Evolutionary conservation across 208 protist species (phyloP), one percentile per base, ranked within the genome.

Genomic region (Perkinsela sp.): DNA sequence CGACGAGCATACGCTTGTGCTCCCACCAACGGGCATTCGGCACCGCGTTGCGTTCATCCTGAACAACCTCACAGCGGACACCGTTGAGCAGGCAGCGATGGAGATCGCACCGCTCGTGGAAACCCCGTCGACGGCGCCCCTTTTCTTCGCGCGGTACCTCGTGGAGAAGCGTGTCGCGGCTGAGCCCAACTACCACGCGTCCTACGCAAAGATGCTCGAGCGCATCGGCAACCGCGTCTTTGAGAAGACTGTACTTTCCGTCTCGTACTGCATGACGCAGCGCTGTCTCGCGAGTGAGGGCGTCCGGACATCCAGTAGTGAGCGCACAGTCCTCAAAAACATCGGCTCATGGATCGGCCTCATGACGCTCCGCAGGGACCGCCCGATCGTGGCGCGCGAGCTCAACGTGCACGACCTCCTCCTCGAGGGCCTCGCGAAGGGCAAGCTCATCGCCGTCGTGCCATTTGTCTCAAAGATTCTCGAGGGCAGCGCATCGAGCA

Each of bases 151-250:
- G 1, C 85, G 96, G 70, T 98, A 98, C 75, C 74, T 99, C 1
- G 95, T 99, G 16, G 83, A 96, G 22, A 97, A 97, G 76, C 92
- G 96, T 31, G 94, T 91, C 0, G 82, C 87, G n/a, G 82, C 95
- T 15, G 95, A 99, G 80, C 89, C 91, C 1, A 99, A 98, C 82
- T 97, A 95, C 80, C 93, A 97, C 74, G 68, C 31, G 32, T 80
- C 95, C 48, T 97, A 96, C 78, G 75, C 88, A 30, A 72, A 84
- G 16, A 78, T 95, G 16, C 70, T 95, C 67, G 75, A 78, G 1
- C 82, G 81, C 68, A 72, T 95, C 66, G 73, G 85, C 68, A 83
- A 77, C 13, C 79, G 75, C 72, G 83, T 88, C 2, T 77, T 97
- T 30, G 79, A 94, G n/a, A 79, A 77, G 31, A 75, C 79, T 1